Evolutionary conservation across 768 basidiomycete genomes (phyloP), one percentile per base, ranked within the genome.

Genomic region (Naematelia encephala): DNA sequence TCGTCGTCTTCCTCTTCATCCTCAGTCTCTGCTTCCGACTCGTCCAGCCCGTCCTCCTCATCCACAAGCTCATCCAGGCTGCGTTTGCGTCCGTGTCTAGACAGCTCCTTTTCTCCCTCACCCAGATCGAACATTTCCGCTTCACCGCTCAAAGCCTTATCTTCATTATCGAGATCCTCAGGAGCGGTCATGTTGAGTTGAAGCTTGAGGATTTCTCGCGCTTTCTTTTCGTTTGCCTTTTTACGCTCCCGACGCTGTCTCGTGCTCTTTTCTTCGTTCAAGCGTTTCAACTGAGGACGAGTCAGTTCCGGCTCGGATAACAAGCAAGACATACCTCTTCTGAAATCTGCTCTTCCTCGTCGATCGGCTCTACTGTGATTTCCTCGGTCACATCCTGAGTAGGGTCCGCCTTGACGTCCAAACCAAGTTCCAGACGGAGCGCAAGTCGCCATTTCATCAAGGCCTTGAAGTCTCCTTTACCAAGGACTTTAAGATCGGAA

Each of bases 131-230:
- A 98, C 22, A 96, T 80, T 66, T 98, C 92, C 66, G 97, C 93
- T 34, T 75, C 73, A 22, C 83, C 73, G n/a, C 79, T 81, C 16
- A 94, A 81, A 16, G 87, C 82, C 2, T 84, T 79, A 53, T 83
- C 81, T 46, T 75, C 73, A 59, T 92, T 77, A 74, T 92, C 93
- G 63, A 98, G 92, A 68, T 97, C 96, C 65, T 93, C 80, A n/a
- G 96, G 96, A 19, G 91, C 91, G 12, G 89, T 90, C 96, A 99
- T 99, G 72, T 90, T 87, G 47, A 98, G 82, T 74, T 98, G 96
- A 85, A 98, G 88, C 53, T 93, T 87, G 72, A 91, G 90, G 42
- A 98, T 86, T 0, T 91, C 89, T 64, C 87, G 85, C 26, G 84
- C 82, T 78, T 89, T 90, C 70, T 89, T 81, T 79, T 98, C 96